Base-by-base conservation (phyloP, 108 stramenopile genomes). In the Cyclostephanos invisitatus region DNA sequence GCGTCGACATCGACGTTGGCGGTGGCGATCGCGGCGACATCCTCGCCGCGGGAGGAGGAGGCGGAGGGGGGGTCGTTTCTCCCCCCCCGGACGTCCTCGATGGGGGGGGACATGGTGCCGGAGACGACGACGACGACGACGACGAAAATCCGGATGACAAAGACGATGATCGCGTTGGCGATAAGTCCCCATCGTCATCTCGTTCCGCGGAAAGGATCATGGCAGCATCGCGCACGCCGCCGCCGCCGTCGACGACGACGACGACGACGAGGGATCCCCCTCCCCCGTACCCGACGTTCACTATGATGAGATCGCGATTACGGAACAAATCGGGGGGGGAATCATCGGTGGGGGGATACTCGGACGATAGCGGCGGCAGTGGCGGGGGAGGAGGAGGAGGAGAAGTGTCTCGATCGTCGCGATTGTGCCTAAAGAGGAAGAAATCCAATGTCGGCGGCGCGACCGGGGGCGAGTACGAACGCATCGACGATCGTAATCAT, bases 101-200 rank as follows among this genome's bases (percentile, higher is more conserved):
- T 3, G 40, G 40, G 9, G 40, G 40, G 1, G 40, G 32, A 4
- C 3, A 32, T 2, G 32, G 32, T 32, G 32, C 32, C 32, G 32
- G 32, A 4, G 32, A 4, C 32, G 32, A 32, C 32, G 32, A 3
- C 32, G 32, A 46, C 14, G 44, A 46, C 15, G 44, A 9, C 61
- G 51, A 51, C 36, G 67, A 37, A 38, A 47, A 36, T 3, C 11
- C 24, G 1, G 59, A 4, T 0, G 8, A 28, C 3, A 56, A 32
- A 2, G 56, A 44, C 53, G 50, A 74, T 54, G 62, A 56, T 57
- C 29, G 63, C 24, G 67, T 64, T 36, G 57, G 37, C 32, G 61
- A 75, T 29, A 37, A 54, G 44, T 46, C 12, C 15, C 3, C 11
- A 46, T 46, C 44, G 15, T 40, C 40, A 40, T 46, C 11, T 14